A percentile compares a stretch with the other conserved stretches of the same genome.
Evolutionary conservation across 345 rosid species (phyloP).

Genomic region (Camelina laxa): DNA sequence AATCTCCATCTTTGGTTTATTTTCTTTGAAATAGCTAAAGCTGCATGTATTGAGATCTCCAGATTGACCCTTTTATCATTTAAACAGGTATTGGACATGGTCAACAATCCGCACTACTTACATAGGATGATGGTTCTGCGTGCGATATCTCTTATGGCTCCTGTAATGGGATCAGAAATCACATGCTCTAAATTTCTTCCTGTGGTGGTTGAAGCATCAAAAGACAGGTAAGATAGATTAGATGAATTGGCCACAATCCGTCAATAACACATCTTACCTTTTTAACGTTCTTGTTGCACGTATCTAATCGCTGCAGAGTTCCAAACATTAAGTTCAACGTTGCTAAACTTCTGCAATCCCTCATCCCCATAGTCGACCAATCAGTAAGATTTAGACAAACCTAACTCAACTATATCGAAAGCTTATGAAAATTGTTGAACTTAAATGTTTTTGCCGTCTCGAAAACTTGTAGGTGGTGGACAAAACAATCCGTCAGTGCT

Average conservation of each 20-base stretch:
- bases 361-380: constrained; percentile 80
- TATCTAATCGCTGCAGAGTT: constrained; percentile 59
- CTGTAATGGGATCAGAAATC: constrained; percentile 90
- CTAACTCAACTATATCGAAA: background rate
- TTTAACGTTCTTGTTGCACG: constrained; percentile 12
- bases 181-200: constrained; percentile 89
- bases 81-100: constrained; percentile 81
- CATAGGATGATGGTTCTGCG: constrained; percentile 91
- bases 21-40: background rate
- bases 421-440: background rate
- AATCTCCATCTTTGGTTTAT: background rate
- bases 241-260: background rate
- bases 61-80: background rate
- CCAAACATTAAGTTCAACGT: constrained; percentile 95
- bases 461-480: constrained; percentile 64
- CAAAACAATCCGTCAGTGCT: constrained; percentile 81
- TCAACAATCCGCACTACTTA: constrained; percentile 76
- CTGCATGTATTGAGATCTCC: background rate
- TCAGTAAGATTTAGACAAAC: constrained; percentile 60
- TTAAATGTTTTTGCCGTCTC: background rate
- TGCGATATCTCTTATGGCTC: constrained; percentile 85
- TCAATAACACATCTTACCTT: background rate
- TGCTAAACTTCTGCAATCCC: constrained; percentile 87
- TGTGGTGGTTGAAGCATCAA: constrained; percentile 71
- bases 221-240: constrained; percentile 63